phyloP scores from a whole-genome alignment of 2,329 filamentous ascomycete genomes.

The Colletotrichum sp. region DNA sequence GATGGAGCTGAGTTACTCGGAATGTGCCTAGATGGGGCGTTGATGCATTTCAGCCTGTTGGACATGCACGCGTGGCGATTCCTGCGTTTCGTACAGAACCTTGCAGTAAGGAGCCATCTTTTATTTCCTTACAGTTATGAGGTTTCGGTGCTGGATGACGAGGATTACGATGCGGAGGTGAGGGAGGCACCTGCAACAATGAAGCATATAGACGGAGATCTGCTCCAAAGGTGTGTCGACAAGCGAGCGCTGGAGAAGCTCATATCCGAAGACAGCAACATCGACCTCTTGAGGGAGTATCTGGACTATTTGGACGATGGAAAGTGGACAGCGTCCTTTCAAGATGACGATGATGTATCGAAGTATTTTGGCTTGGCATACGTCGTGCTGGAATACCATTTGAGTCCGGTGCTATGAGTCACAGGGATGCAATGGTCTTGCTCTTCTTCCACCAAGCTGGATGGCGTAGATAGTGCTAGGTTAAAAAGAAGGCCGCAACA shows the following conservation, averaged over 20 bases:
- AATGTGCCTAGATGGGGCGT: constrained; percentile 70
- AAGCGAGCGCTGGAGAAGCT: constrained; percentile 49
- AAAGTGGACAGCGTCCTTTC: constrained; percentile 38
- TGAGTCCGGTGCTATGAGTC: constrained; percentile 52
- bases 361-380: constrained; percentile 57
- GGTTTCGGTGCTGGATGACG: constrained; percentile 26
- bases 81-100: constrained; percentile 74
- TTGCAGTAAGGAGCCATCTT: constrained; percentile 55
- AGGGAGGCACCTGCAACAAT: constrained; percentile 43
- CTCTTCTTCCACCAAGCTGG: neutral
- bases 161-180: constrained; percentile 39
- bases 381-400: constrained; percentile 56
- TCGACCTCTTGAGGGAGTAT: constrained; percentile 50
- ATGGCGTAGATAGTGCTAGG: neutral
- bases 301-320: constrained; percentile 55
- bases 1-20: constrained; percentile 64
- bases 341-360: constrained; percentile 24
- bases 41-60: constrained; percentile 74
- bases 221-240: constrained; percentile 61
- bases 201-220: constrained; percentile 73
- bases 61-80: constrained; percentile 67
- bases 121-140: constrained; percentile 54
- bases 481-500: neutral
- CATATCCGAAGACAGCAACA: constrained; percentile 34
- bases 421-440: neutral